Evolutionary conservation across 1,139 yeast species (phyloP).

Genomic region (Hansenula anomala): DNA sequence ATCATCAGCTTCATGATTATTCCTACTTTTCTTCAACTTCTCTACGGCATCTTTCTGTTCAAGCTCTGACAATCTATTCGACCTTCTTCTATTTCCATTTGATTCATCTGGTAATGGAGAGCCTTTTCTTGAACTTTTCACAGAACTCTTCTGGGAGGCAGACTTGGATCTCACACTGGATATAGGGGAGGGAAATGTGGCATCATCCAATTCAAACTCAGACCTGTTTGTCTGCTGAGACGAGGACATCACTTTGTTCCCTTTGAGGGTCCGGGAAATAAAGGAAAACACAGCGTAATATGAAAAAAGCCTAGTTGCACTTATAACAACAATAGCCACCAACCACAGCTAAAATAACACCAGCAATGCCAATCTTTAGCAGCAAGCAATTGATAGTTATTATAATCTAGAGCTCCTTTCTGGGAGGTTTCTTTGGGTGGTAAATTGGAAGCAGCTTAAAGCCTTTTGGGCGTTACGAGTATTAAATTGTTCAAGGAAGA

Average conservation of each 20-base stretch:
- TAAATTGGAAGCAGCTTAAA: too few relatives aligned
- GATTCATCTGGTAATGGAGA: conserved; percentile 6
- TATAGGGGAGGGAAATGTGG: conserved; percentile 11
- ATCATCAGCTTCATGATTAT: background rate
- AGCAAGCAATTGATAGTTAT: too few relatives aligned
- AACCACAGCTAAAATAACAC: too few relatives aligned
- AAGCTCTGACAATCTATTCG: conserved; percentile 5
- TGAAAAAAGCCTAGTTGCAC: too few relatives aligned
- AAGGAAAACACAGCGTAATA: background rate
- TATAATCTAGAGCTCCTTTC: too few relatives aligned
- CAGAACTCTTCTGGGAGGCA: conserved; percentile 5
- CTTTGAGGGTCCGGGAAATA: background rate
- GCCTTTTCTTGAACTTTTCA: conserved; percentile 6
- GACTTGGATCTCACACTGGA: conserved; percentile 8
- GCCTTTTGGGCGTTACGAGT: too few relatives aligned
- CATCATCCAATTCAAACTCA: background rate
- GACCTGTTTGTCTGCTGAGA: background rate
- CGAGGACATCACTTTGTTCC: conserved; percentile 3
- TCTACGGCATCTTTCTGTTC: conserved; percentile 1
- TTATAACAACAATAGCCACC: background rate
- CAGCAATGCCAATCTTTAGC: too few relatives aligned
- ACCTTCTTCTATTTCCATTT: conserved; percentile 5
- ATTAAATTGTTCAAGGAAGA: too few relatives aligned
- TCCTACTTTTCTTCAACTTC: background rate
- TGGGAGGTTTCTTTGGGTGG: too few relatives aligned